Conservation (phyloP, 2,329 filamentous ascomycete genomes). For the Fusarium papillatum region DNA sequence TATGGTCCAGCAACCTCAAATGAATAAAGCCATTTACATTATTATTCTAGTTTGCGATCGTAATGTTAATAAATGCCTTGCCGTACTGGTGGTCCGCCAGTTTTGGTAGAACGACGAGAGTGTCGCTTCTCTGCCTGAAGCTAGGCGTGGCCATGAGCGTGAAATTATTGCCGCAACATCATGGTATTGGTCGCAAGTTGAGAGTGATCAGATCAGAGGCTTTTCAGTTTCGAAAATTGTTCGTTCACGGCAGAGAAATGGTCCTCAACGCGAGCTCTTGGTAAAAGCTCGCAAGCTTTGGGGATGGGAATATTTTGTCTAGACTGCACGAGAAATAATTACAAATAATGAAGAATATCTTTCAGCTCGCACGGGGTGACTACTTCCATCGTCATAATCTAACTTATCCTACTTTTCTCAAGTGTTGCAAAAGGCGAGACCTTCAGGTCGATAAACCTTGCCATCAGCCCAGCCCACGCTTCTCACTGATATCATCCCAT, state of each 20-base stretch:
- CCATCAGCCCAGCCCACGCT: neutral
- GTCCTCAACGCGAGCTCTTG: neutral
- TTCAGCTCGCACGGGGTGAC: neutral
- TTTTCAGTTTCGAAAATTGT: neutral
- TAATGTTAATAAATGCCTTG: neutral
- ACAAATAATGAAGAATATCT: neutral
- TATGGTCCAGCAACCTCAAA: no score
- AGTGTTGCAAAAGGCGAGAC: neutral
- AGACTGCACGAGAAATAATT: neutral
- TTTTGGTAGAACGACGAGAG: neutral
- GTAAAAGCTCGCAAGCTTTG: neutral
- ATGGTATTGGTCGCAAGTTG: neutral
- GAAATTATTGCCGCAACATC: neutral
- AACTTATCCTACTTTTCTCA: neutral
- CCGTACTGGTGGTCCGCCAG: neutral
- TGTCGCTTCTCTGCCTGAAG: neutral
- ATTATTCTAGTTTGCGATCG: neutral
- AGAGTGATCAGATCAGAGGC: neutral
- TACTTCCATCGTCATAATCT: neutral
- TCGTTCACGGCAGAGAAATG: neutral
- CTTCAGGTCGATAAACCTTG: neutral
- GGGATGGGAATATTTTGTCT: neutral
- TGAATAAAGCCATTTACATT: neutral
- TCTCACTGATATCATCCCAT: neutral
- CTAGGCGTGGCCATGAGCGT: neutral